phyloP scores from a whole-genome alignment of 257 asterid species.

The Scutellaria minor region DNA sequence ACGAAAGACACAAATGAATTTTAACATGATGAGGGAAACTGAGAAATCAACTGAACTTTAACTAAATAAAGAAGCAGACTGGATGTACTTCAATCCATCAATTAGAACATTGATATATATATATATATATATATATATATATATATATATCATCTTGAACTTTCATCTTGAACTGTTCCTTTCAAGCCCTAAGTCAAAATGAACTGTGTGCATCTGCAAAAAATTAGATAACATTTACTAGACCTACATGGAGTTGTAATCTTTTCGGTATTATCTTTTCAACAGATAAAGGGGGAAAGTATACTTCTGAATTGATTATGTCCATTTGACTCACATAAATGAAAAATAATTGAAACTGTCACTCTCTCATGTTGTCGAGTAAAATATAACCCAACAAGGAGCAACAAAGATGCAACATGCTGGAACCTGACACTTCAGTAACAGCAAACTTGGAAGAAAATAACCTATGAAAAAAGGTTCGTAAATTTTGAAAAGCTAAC shows the following conservation, averaged over 20 bases:
- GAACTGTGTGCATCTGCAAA: conserved; percentile 2
- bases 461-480: conserved; percentile 12
- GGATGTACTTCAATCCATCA: conserved; percentile 16
- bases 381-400: conserved; percentile 8
- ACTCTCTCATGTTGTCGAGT: not conserved
- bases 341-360: not conserved
- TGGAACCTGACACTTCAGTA: conserved; percentile 24
- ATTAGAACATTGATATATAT: not conserved
- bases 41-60: conserved; percentile 25
- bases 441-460: conserved; percentile 18
- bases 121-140: not conserved
- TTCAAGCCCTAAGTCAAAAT: conserved; percentile 23
- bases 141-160: not conserved
- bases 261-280: conserved; percentile 13
- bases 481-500: not conserved
- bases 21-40: conserved; percentile 27
- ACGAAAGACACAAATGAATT: conserved; percentile 24
- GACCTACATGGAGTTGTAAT: not conserved
- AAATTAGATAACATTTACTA: conserved; percentile 13
- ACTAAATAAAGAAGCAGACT: conserved; percentile 9
- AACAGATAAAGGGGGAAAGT: not conserved
- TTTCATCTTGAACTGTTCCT: conserved; percentile 10
- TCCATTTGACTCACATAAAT: conserved; percentile 10
- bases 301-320: conserved; percentile 10
- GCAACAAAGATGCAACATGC: conserved; percentile 20